Evolutionary conservation across 148 eudicot species (phyloP).

Genomic region (Rhododendron henanense): DNA sequence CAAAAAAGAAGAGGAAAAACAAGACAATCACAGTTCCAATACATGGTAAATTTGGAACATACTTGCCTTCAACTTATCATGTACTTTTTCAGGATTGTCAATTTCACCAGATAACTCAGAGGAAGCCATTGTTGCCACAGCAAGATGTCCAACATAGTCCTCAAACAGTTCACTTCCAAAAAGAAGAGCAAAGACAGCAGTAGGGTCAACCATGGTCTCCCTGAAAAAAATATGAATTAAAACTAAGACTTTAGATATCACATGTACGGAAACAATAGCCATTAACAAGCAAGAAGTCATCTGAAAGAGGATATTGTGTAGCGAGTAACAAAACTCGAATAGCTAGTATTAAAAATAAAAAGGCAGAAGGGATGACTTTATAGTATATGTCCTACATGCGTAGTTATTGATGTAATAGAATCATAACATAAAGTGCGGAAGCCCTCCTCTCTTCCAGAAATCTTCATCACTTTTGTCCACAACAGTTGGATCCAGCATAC

Average conservation of each 20-base stretch:
- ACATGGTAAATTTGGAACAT: conserved; percentile 9
- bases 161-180: conserved; percentile 97
- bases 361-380: not conserved
- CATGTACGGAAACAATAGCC: not conserved
- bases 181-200: conserved; percentile 85
- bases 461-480: not conserved
- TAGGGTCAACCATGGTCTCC: conserved; percentile 93
- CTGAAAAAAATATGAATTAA: conserved; percentile 25
- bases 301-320: not conserved
- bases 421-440: not conserved
- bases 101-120: conserved; percentile 56
- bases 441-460: not conserved
- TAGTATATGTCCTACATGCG: not conserved
- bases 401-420: not conserved
- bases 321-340: not conserved
- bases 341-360: not conserved
- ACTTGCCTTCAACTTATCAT: conserved; percentile 85
- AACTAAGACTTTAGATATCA: not conserved
- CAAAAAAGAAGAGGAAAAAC: too few relatives aligned
- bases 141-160: conserved; percentile 86
- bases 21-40: not conserved
- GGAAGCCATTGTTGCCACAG: conserved; percentile 96
- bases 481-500: not conserved
- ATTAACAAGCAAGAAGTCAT: not conserved
- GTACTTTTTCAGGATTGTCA: conserved; percentile 64